Evolutionary conservation across 108 stramenopile genomes (phyloP).

Genomic region (Pinguiococcus pyrenoidosus): DNA sequence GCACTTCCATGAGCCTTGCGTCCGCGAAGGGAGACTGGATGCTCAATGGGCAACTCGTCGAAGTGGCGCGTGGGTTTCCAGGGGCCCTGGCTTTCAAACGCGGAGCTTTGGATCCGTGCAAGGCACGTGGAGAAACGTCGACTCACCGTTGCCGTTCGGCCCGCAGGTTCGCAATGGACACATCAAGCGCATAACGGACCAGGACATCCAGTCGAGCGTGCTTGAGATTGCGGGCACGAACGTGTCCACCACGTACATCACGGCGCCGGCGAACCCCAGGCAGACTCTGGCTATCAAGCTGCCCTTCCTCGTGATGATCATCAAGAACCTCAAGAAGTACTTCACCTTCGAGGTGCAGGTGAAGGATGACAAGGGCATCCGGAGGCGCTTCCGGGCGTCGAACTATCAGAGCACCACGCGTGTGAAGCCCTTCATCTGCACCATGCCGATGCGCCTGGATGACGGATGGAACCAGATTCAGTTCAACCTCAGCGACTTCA

Average conservation of each 20-base stretch:
- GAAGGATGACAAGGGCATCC: slow-evolving; percentile 75
- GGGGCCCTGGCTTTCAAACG: too few relatives aligned
- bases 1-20: too few relatives aligned
- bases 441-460: slow-evolving; percentile 84
- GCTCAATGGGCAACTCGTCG: too few relatives aligned
- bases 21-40: too few relatives aligned
- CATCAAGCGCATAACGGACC: slow-evolving; percentile 81
- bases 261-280: slow-evolving; percentile 65
- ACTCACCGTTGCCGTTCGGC: too few relatives aligned
- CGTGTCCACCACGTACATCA: slow-evolving; percentile 74
- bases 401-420: slow-evolving; percentile 78
- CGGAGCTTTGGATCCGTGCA: too few relatives aligned
- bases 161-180: slow-evolving; percentile 62
- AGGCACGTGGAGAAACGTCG: too few relatives aligned
- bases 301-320: slow-evolving; percentile 79
- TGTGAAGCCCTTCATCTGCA: slow-evolving; percentile 84
- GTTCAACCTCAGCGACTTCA: slow-evolving; percentile 78
- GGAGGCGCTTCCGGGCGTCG: slow-evolving; percentile 69
- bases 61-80: too few relatives aligned
- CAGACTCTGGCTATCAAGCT: slow-evolving; percentile 76
- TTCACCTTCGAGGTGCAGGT: slow-evolving; percentile 88
- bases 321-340: slow-evolving; percentile 86
- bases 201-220: slow-evolving; percentile 76
- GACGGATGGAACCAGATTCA: slow-evolving; percentile 92
- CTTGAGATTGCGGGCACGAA: slow-evolving; percentile 82